Conservation (phyloP, 2,329 filamentous ascomycete genomes). For the Fusarium nematophilum region DNA sequence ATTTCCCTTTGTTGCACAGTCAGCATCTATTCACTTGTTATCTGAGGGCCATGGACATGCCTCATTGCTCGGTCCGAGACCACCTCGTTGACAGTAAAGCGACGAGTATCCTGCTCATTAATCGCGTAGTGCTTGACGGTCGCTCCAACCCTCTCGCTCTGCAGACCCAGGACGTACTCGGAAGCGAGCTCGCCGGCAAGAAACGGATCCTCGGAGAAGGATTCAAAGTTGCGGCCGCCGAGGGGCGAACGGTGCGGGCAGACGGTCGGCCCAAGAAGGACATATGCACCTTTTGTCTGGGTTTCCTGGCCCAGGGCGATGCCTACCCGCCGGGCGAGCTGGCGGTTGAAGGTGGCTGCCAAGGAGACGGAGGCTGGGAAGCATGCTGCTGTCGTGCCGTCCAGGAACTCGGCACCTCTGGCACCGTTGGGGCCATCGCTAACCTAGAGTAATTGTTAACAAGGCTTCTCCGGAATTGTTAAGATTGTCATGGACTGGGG, state of each 20-base stretch:
- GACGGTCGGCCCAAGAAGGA: conserved; percentile 57
- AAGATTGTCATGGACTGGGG: too few relatives aligned
- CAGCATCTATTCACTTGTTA: too few relatives aligned
- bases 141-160: conserved; percentile 47
- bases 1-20: too few relatives aligned
- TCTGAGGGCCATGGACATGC: too few relatives aligned
- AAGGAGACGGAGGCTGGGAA: conserved; percentile 47
- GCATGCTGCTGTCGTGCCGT: conserved; percentile 1
- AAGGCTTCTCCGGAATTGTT: too few relatives aligned
- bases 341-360: conserved; percentile 71
- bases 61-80: conserved; percentile 24
- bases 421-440: conserved; percentile 12
- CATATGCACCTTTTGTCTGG: conserved; percentile 71
- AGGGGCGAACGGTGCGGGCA: conserved; percentile 54
- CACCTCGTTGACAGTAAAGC: conserved; percentile 17
- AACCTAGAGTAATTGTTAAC: too few relatives aligned
- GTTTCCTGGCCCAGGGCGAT: conserved; percentile 64
- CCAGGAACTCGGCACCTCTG: background rate
- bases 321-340: conserved; percentile 66
- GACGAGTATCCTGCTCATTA: conserved; percentile 47
- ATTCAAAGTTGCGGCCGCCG: conserved; percentile 54
- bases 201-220: conserved; percentile 42
- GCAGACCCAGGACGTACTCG: conserved; percentile 47
- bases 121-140: conserved; percentile 55
- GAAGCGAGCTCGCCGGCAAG: conserved; percentile 50